Evolutionary conservation across 2,329 filamentous ascomycete species (phyloP), one percentile per base, ranked within the genome.

Genomic region (Fusarium guadeloupense): DNA sequence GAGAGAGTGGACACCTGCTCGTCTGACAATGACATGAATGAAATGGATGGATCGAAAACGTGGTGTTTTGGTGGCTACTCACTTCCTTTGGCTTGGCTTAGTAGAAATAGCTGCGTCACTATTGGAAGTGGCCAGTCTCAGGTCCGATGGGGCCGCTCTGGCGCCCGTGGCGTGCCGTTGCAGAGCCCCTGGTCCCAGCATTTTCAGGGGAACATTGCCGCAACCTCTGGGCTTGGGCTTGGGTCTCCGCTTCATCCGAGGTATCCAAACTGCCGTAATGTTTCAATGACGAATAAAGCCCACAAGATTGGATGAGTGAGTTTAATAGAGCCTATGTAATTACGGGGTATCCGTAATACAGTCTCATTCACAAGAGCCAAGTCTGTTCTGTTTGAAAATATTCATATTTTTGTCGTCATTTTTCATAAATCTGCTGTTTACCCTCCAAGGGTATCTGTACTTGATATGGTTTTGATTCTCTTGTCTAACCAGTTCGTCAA

Each of bases 1-100:
- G 59, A 64, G 59, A 53, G 44, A 41, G 63, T 61, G 62, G 62
- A 54, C 54, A 67, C 59, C 50, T 51, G 61, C 52, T 63, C 52
- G 54, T 55, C 62, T 56, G 57, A 65, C 48, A 54, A 39, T 52
- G 37, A 50, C 57, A 60, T n/a, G n/a, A n/a, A n/a, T n/a, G n/a
- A n/a, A n/a, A n/a, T n/a, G n/a, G n/a, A 54, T 30, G 37, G 51
- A 61, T 57, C 42, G 45, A 60, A 56, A 49, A 52, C 55, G 55
- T 64, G 42, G 57, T 57, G 45, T 54, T 58, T 48, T 52, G 47
- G 66, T 68, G 51, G 61, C 57, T 56, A 50, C 34, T 51, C 48
- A 48, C 39, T 63, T 55, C 44, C 59, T 46, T 52, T 56, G 42
- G 62, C 25, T 38, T 28, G 35, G 35, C 7, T 5, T 34, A 8